phyloP scores from a whole-genome alignment of 2,329 filamentous ascomycete species.

The Aspergillus brunneoviolaceus region DNA sequence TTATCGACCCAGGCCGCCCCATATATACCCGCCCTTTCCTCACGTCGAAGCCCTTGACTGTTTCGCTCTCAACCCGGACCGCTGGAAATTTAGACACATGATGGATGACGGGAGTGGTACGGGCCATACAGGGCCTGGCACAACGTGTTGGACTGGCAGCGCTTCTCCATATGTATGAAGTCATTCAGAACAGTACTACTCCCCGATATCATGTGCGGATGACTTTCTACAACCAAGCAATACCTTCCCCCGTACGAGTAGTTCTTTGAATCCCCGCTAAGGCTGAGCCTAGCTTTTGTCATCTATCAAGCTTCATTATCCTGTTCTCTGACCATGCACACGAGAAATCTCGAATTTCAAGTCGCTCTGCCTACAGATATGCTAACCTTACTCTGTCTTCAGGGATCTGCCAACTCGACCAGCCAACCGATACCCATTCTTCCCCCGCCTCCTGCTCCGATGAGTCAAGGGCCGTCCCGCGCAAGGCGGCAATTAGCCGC shows the following conservation, averaged over 20 bases:
- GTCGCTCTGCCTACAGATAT: constrained; percentile 1
- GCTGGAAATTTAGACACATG: constrained; percentile 17
- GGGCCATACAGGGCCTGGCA: constrained; percentile 18
- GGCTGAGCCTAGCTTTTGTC: constrained; percentile 11
- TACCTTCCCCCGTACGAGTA: constrained; percentile 17
- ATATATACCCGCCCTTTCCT: no score
- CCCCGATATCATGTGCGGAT: constrained; percentile 20
- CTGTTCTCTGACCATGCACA: background rate
- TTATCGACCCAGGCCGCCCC: background rate
- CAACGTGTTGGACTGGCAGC: constrained; percentile 21
- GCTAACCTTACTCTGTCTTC: constrained; percentile 12
- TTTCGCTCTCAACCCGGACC: constrained; percentile 12
- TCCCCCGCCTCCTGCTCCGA: constrained; percentile 66
- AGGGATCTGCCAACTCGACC: constrained; percentile 33
- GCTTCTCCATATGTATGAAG: constrained; percentile 25
- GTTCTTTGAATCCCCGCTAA: constrained; percentile 13
- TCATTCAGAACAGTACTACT: constrained; percentile 20
- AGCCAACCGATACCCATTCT: constrained; percentile 47
- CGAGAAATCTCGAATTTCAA: background rate
- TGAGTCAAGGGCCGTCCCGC: constrained; percentile 82
- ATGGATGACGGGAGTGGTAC: constrained; percentile 18
- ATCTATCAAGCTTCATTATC: background rate
- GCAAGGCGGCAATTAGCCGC: constrained; percentile 89
- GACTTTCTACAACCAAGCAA: constrained; percentile 14
- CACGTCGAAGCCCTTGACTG: background rate